Evolutionary conservation across 352 stramenopile species (phyloP).

Genomic region (Bremia lactucae): DNA sequence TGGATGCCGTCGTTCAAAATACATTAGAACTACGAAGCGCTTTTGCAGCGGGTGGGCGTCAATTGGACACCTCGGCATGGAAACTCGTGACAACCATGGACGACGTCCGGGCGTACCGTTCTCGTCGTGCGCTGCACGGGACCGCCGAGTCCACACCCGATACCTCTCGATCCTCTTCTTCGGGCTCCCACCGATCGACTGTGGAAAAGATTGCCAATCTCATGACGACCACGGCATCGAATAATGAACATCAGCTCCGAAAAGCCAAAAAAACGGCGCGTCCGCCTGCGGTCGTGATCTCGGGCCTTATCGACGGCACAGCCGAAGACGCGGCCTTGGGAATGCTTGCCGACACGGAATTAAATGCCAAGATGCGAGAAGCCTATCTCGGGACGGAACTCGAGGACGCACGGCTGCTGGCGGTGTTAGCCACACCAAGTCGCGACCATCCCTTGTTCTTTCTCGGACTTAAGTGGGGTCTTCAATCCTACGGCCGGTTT

Average conservation of each 20-base stretch:
- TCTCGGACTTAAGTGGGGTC: constrained; percentile 35
- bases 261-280: constrained; percentile 16
- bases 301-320: constrained; percentile 22
- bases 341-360: constrained; percentile 29
- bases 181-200: constrained; percentile 15
- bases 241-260: constrained; percentile 7
- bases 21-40: constrained; percentile 24
- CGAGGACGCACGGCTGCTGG: constrained; percentile 26
- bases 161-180: constrained; percentile 20
- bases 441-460: constrained; percentile 27
- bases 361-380: constrained; percentile 26
- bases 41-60: constrained; percentile 17
- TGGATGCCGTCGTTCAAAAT: constrained; percentile 22
- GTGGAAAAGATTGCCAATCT: constrained; percentile 19
- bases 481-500: constrained; percentile 26
- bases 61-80: constrained; percentile 25
- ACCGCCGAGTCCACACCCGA: constrained; percentile 12
- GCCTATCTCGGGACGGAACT: constrained; percentile 29
- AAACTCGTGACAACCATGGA: constrained; percentile 34
- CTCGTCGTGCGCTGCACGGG: constrained; percentile 18
- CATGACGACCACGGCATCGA: constrained; percentile 14
- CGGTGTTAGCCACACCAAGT: constrained; percentile 20
- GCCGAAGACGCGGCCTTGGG: constrained; percentile 32
- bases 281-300: constrained; percentile 22
- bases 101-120: constrained; percentile 25